phyloP scores from a whole-genome alignment of 2,329 filamentous ascomycete species.

The Magnaporthiopsis rhizophila region DNA sequence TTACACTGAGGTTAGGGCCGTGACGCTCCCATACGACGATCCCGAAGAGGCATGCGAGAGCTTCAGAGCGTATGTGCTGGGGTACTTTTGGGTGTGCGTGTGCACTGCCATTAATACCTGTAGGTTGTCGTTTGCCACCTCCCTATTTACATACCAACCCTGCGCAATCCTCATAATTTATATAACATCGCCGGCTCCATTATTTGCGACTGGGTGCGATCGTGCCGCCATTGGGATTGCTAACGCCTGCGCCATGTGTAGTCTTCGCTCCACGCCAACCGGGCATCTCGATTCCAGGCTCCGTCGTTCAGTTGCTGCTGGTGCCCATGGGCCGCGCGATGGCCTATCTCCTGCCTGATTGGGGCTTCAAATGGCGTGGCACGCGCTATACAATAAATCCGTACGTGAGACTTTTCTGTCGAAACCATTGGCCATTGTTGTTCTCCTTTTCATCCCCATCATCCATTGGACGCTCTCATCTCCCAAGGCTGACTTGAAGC shows the following conservation, averaged over 20 bases:
- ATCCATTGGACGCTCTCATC: neutral
- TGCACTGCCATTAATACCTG: slow-evolving; percentile 30
- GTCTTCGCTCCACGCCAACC: slow-evolving; percentile 22
- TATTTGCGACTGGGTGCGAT: no score
- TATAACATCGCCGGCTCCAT: no score
- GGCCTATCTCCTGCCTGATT: slow-evolving; percentile 24
- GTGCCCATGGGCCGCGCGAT: slow-evolving; percentile 33
- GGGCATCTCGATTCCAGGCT: slow-evolving; percentile 22
- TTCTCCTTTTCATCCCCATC: slow-evolving; percentile 20
- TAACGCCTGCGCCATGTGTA: slow-evolving; percentile 30
- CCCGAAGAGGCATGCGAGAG: slow-evolving; percentile 29
- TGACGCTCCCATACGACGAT: slow-evolving; percentile 29
- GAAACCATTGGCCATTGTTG: neutral
- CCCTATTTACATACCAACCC: no score
- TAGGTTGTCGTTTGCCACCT: neutral
- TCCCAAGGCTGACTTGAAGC: neutral
- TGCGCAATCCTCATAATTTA: no score
- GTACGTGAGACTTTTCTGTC: neutral
- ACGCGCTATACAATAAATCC: slow-evolving; percentile 28
- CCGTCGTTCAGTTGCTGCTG: slow-evolving; percentile 31
- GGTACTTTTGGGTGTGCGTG: slow-evolving; percentile 29
- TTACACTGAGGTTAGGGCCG: slow-evolving; percentile 33
- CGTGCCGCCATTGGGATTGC: neutral
- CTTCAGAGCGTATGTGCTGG: slow-evolving; percentile 33
- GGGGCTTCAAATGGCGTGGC: slow-evolving; percentile 20